Evolutionary conservation across 768 basidiomycete genomes (phyloP).

Genomic region (Amanita exitialis): DNA sequence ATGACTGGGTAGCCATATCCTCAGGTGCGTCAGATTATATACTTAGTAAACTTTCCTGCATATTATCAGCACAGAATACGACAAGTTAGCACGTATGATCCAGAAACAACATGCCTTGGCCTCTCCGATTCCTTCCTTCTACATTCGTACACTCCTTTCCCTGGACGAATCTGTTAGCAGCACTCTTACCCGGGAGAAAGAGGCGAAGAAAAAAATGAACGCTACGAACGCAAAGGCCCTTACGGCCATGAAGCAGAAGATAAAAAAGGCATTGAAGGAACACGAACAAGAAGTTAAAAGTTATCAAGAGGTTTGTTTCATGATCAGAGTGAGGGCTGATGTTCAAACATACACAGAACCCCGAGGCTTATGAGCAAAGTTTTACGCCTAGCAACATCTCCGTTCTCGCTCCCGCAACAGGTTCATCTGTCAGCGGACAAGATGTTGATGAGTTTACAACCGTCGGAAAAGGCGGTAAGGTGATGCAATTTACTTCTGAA

Average conservation of each 20-base stretch:
- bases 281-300: conserved; percentile 72
- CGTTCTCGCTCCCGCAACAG: conserved; percentile 27
- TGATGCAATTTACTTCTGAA: conserved; percentile 72
- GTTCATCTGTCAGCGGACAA: conserved; percentile 31
- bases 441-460: conserved; percentile 72
- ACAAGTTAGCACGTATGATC: conserved; percentile 88
- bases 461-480: conserved; percentile 85
- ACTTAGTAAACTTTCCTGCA: conserved; percentile 1
- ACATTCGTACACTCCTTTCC: conserved; percentile 59
- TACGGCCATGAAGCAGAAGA: conserved; percentile 96
- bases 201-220: conserved; percentile 94
- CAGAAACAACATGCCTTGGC: conserved; percentile 77
- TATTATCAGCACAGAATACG: conserved; percentile 60
- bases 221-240: conserved; percentile 88
- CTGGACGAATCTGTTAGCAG: conserved; percentile 71
- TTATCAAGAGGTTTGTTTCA: conserved; percentile 59
- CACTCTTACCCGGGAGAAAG: conserved; percentile 79
- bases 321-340: background rate
- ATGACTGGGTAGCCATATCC: conserved; percentile 92
- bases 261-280: conserved; percentile 87
- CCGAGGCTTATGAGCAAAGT: conserved; percentile 77
- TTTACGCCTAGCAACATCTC: conserved; percentile 36
- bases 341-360: conserved; percentile 45
- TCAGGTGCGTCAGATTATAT: conserved; percentile 45
- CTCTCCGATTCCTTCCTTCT: conserved; percentile 81